A percentile compares a stretch with the other conserved stretches of the same genome.
Conservation (phyloP, 805 yeast species). For the Candida endomychidarum region DNA sequence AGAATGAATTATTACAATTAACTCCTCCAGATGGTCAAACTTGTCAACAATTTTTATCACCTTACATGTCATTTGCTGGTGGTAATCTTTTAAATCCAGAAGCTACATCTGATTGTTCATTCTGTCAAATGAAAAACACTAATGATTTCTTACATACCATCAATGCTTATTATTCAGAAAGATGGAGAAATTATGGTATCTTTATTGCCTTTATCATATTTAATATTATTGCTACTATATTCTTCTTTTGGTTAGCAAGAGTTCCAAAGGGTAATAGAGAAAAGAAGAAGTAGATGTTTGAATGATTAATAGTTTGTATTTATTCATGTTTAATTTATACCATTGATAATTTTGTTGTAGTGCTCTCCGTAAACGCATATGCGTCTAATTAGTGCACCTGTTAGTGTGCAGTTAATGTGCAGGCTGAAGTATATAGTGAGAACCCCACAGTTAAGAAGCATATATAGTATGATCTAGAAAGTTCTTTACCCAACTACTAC, state of each 20-base stretch:
- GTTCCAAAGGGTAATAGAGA: conserved; percentile 63
- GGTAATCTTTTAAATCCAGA: conserved; percentile 46
- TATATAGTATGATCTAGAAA: too few species aligned
- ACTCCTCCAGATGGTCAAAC: conserved; percentile 26
- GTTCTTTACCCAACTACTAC: too few species aligned
- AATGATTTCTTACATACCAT: conserved; percentile 55
- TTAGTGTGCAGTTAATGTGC: too few species aligned
- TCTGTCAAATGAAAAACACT: conserved; percentile 58
- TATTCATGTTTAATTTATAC: not conserved
- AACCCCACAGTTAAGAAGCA: too few species aligned
- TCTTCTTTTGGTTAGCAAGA: conserved; percentile 61
- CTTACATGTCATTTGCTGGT: conserved; percentile 26
- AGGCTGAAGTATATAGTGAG: too few species aligned
- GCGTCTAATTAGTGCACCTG: too few species aligned
- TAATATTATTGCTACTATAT: conserved; percentile 30
- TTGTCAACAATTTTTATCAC: conserved; percentile 29
- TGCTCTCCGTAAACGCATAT: too few species aligned
- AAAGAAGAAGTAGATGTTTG: conserved; percentile 28
- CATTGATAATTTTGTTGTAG: too few species aligned
- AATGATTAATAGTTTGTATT: not conserved
- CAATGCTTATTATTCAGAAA: conserved; percentile 46
- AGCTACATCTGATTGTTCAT: conserved; percentile 54
- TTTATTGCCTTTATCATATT: conserved; percentile 37
- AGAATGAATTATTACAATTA: conserved; percentile 22
- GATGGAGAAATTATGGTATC: conserved; percentile 70